Base-by-base conservation (phyloP, 1,284 basidiomycete species). In the Apiotrichum laibachii region DNA sequence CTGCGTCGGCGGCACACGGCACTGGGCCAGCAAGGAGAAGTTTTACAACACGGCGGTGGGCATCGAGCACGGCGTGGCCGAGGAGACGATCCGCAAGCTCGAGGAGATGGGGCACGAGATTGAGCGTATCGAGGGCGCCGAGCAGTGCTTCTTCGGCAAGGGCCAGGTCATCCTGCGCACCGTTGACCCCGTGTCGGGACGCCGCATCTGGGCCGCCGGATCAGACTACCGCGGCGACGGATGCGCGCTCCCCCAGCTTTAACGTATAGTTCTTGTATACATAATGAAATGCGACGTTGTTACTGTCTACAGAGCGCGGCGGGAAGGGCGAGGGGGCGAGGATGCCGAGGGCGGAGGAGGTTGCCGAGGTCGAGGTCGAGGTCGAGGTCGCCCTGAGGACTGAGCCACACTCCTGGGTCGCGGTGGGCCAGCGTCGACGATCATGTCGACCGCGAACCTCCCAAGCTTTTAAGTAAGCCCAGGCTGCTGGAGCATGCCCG, bases 21-120 rank as follows among this genome's bases (percentile, higher is more conserved):
- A 16, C 21, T 22, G 58, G 49, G 50, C 42, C 13, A 59, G 63
- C 18, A 72, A 71, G 9, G 72, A 72, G 11, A 64, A 78, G 16
- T 82, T 85, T 2, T 85, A 85, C 13, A 85, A 89, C 67, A 82
- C 86, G 49, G 88, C 88, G 68, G 86, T 96, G 1, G 91, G 87
- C 71, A 85, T 96, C 56, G 94, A 97, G 76, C 88, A 92, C 42
- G 88, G 86, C 1, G 87, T 96, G 56, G 61, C 84, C 8, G 71
- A 79, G 34, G 81, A 82, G 33, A 86, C 84, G 0, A 75, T 91
- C n/a, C 71, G 80, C 35, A 82, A 80, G 67, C 83, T 93, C 39
- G 80, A 81, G 86, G 85, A 77, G 34, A 91, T 95, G 88, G 93
- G 93, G 0, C 93, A 97, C 71, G 85, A 91, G 69, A 86, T 87